Conservation (phyloP, 1,139 yeast genomes). For the Scheffersomyces lignicola region DNA sequence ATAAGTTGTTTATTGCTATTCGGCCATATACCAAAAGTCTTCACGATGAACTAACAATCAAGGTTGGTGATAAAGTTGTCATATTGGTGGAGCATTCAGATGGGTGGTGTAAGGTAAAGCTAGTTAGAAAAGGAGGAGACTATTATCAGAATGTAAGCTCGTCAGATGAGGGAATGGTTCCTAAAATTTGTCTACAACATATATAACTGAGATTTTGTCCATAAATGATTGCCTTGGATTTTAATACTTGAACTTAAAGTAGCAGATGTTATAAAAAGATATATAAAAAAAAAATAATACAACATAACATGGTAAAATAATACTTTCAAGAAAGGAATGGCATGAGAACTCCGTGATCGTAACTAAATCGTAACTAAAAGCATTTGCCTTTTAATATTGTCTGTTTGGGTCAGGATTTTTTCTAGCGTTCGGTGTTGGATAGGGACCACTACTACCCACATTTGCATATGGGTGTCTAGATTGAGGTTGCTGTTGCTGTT, state of each 20-base stretch:
- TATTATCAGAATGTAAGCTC: conserved; percentile 7
- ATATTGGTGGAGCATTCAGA: conserved; percentile 32
- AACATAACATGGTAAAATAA: not conserved
- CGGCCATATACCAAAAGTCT: conserved; percentile 28
- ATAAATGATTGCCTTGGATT: not conserved
- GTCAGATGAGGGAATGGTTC: conserved; percentile 33
- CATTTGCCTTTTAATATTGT: conserved; percentile 11
- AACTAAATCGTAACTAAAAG: conserved; percentile 2
- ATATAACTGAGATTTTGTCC: conserved; percentile 7
- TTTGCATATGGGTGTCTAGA: conserved; percentile 10
- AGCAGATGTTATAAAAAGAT: conserved; percentile 5
- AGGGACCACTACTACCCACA: conserved; percentile 7
- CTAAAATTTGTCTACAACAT: conserved; percentile 29
- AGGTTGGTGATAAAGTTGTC: conserved; percentile 31
- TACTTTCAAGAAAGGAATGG: not conserved
- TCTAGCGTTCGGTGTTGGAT: conserved; percentile 6
- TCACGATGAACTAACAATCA: conserved; percentile 35
- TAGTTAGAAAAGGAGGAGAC: conserved; percentile 12
- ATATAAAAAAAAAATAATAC: conserved; percentile 1
- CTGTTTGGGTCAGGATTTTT: conserved; percentile 6
- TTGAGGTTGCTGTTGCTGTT: conserved; percentile 9
- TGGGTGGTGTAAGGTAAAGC: conserved; percentile 40
- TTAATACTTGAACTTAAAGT: conserved; percentile 5
- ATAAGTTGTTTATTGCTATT: conserved; percentile 20
- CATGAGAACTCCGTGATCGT: conserved; percentile 2